Base-by-base conservation (phyloP, 345 rosid species). In the Dipteronia sinensis region DNA sequence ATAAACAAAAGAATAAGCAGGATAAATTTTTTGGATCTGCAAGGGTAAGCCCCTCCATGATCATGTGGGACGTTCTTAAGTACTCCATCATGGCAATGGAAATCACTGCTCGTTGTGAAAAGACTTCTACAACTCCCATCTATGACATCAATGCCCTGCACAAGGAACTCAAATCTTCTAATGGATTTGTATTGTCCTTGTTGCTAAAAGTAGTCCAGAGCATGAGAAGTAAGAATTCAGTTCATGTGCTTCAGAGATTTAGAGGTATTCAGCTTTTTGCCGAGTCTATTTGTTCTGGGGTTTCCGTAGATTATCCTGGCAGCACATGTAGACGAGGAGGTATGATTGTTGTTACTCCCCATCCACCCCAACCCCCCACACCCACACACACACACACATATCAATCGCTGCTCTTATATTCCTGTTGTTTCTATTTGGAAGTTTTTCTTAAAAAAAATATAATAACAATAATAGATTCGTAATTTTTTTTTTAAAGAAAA, bases 21-120 rank as follows among this genome's bases (percentile, higher is more conserved):
- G 89, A 92, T 66, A 85, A 78, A 68, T 61, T 78, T 75, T 78
- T 71, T 19, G 85, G 78, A 84, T 82, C 86, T 72, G 71, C 83
- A 1, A 85, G 89, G 86, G 72, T 83, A 61, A 85, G 87, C 73
- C 87, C 82, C 67, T 85, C 91, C 67, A 78, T 90, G 79, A 80
- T 92, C 67, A 86, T 94, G 89, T 96, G 99, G 99, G 98, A 96
- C 84, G 88, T 92, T 64, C 97, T 96, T n/a, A 89, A 87, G 83
- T 92, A 90, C 83, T 89, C 99, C 59, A 91, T 96, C 65, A 85
- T 88, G 72, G 91, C 97, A 22, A 88, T 90, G 77, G 99, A 96
- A 85, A 84, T 94, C 83, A 87, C 92, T 76, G 85, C 90, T 71
- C 97, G 99, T 47, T 77, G 90, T 74, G 88, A 85, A 74, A 88